phyloP scores from a whole-genome alignment of 139 green algal species.

The Tetradesmus lagerheimii region DNA sequence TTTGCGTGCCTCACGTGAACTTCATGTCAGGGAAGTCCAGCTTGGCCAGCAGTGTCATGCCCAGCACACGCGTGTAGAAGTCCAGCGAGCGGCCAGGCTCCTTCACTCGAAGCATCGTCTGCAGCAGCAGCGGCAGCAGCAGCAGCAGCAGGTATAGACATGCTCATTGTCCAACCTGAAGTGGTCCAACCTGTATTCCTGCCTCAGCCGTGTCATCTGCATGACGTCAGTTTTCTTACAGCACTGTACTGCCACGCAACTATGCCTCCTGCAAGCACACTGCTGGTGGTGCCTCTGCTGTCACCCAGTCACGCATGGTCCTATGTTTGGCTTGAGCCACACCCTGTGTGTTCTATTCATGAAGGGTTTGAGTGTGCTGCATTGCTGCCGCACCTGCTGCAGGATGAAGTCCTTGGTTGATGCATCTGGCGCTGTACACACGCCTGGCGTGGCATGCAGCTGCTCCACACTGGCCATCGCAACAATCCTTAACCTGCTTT shows the following conservation, averaged over 20 bases:
- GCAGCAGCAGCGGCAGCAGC: not conserved
- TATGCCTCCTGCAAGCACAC: too few relatives aligned
- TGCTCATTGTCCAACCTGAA: too few relatives aligned
- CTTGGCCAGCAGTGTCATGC: conserved; percentile 78
- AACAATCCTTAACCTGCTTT: not conserved
- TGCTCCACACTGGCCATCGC: conserved; percentile 15
- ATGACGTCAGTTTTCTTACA: not conserved
- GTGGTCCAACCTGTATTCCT: not conserved
- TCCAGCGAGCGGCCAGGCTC: conserved; percentile 81
- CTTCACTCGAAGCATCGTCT: conserved; percentile 91
- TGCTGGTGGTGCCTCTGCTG: too few relatives aligned
- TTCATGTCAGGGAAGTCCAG: conserved; percentile 85
- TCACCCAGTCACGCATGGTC: not conserved
- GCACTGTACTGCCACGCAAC: not conserved
- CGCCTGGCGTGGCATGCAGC: conserved; percentile 17
- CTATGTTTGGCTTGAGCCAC: not conserved
- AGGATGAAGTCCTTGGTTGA: conserved; percentile 71
- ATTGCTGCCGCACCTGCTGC: conserved; percentile 66
- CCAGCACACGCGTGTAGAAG: conserved; percentile 92
- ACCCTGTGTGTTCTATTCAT: not conserved
- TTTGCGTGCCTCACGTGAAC: conserved; percentile 51
- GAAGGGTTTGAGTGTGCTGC: too few relatives aligned
- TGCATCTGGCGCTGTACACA: not conserved
- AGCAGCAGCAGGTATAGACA: too few relatives aligned
- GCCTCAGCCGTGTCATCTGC: not conserved